These are phyloP conservation scores for Xylariaceae sp. DNA, from an alignment of 2,329 filamentous ascomycete species.

Conservation along the genomic window DNA sequence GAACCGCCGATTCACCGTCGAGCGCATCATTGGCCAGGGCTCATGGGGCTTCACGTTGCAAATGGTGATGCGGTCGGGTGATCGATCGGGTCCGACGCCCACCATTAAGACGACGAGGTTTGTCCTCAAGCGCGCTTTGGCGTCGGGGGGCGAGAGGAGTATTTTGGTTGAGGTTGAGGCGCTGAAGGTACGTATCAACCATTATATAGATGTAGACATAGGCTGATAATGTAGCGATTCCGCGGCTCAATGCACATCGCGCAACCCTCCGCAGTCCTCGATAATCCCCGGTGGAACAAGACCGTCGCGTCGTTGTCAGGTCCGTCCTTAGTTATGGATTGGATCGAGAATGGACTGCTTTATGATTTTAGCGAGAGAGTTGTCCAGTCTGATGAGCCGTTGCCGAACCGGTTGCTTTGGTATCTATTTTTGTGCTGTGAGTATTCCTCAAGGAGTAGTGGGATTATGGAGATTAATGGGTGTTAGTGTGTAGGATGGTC, in stretches of 20 bases:
- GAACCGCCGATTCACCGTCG: background rate
- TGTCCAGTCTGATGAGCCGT: conserved; percentile 12
- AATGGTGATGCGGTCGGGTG: background rate
- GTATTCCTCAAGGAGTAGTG: background rate
- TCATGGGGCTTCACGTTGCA: background rate
- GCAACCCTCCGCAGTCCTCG: conserved; percentile 13
- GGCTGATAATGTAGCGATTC: conserved; percentile 12
- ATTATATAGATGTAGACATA: background rate
- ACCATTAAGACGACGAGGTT: conserved; percentile 6
- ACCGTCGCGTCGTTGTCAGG: conserved; percentile 5
- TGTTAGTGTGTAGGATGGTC: conserved; percentile 22
- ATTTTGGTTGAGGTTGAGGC: conserved; percentile 12
- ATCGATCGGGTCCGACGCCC: background rate
- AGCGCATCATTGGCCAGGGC: background rate
- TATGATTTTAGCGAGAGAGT: conserved; percentile 13
- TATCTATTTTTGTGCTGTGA: conserved; percentile 23
- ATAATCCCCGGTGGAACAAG: background rate
- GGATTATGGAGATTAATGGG: background rate
- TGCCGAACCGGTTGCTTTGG: conserved; percentile 26
- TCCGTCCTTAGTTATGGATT: conserved; percentile 18
- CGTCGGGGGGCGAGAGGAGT: conserved; percentile 2
- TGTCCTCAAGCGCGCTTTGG: conserved; percentile 18
- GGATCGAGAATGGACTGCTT: conserved; percentile 22
- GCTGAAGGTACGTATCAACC: conserved; percentile 13
- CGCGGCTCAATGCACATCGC: conserved; percentile 19